Percentiles rank a stretch among this genome's conserved stretches.
Conservation (phyloP, 257 asterid species). For the Linderniella brevidens region DNA sequence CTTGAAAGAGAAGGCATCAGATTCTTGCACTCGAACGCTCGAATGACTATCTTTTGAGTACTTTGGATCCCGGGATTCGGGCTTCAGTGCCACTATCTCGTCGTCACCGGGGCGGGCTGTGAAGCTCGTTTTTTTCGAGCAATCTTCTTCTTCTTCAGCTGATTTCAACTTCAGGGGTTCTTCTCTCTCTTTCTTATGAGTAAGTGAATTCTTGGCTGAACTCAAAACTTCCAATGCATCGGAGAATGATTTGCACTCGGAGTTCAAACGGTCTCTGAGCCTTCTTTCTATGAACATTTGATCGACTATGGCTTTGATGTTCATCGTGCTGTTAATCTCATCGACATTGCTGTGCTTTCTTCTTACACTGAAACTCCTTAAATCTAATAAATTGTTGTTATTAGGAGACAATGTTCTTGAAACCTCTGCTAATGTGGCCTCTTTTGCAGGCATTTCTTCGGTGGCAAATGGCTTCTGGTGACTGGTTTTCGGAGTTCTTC, state of each 20-base stretch:
- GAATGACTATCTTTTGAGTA: slow-evolving; percentile 28
- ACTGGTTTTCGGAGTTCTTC: slow-evolving; percentile 10
- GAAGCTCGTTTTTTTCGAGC: slow-evolving; percentile 10
- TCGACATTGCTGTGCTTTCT: background rate
- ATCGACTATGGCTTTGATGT: slow-evolving; percentile 45
- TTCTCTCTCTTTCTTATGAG: slow-evolving; percentile 16
- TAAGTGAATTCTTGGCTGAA: slow-evolving; percentile 27
- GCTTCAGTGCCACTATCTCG: slow-evolving; percentile 39
- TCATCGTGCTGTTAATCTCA: slow-evolving; percentile 4
- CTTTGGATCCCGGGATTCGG: slow-evolving; percentile 17
- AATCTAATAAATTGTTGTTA: slow-evolving; percentile 15
- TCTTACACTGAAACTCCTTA: background rate
- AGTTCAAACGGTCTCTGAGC: slow-evolving; percentile 11
- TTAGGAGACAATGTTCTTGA: slow-evolving; percentile 26
- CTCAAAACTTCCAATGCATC: slow-evolving; percentile 39
- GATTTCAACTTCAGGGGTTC: slow-evolving; percentile 6
- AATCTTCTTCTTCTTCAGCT: slow-evolving; percentile 9
- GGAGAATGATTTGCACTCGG: slow-evolving; percentile 29
- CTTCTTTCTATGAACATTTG: slow-evolving; percentile 31
- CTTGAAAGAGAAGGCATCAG: slow-evolving; percentile 28
- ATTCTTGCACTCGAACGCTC: slow-evolving; percentile 22
- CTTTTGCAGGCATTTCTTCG: slow-evolving; percentile 15
- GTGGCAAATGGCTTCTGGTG: slow-evolving; percentile 17
- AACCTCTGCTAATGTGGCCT: slow-evolving; percentile 23
- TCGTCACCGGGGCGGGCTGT: slow-evolving; percentile 16